phyloP scores from a whole-genome alignment of 495 filamentous ascomycete species.

The Thermochaetoides thermophila region DNA sequence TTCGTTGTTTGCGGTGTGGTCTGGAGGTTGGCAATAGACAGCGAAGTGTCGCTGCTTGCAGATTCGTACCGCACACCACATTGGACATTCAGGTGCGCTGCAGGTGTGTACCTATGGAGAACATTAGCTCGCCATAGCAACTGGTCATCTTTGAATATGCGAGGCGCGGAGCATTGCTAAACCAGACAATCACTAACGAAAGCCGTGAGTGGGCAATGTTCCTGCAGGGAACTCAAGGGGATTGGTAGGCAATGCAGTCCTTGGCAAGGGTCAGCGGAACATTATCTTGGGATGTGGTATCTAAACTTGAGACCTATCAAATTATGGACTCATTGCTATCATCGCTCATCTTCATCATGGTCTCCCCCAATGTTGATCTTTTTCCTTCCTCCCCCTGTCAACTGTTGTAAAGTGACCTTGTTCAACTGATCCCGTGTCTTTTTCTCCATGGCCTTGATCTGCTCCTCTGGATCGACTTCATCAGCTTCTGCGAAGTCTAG shows the following conservation, averaged over 20 bases:
- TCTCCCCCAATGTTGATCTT: constrained; percentile 69
- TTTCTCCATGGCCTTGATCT: constrained; percentile 89
- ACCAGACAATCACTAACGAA: too few species aligned
- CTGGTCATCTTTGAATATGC: constrained; percentile 7
- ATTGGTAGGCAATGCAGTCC: constrained; percentile 8
- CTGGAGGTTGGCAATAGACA: constrained; percentile 6
- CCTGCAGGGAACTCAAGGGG: constrained; percentile 6
- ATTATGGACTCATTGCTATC: constrained; percentile 13
- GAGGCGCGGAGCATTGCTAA: too few species aligned
- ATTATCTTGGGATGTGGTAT: constrained; percentile 5
- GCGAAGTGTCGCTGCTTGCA: constrained; percentile 5
- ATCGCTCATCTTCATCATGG: constrained; percentile 46
- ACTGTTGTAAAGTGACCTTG: constrained; percentile 74
- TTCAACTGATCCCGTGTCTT: constrained; percentile 79
- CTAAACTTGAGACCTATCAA: constrained; percentile 8
- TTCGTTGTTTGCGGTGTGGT: constrained; percentile 2
- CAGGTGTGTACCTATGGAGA: too few species aligned
- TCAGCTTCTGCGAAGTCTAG: constrained; percentile 81
- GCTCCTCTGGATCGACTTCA: constrained; percentile 78
- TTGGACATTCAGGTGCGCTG: too few species aligned
- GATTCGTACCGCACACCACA: too few species aligned
- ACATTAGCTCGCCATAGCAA: constrained; percentile 14
- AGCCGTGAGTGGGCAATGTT: too few species aligned
- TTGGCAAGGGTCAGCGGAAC: constrained; percentile 14
- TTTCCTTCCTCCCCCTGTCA: constrained; percentile 67